Conservation (phyloP, 2,329 filamentous ascomycete genomes). For the Monosporascus sp. region DNA sequence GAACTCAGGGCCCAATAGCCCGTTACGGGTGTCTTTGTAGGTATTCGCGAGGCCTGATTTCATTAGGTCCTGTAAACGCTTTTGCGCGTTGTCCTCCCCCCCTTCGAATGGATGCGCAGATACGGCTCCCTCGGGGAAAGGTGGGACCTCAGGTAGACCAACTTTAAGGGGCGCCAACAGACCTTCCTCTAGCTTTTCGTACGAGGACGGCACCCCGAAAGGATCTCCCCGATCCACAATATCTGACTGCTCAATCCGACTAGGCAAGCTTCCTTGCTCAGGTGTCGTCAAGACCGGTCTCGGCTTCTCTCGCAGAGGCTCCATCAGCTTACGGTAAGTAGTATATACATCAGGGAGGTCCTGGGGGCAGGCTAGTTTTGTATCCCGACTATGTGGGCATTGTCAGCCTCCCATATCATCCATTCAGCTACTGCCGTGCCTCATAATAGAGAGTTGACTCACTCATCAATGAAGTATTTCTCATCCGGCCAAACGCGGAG, state of each 20-base stretch:
- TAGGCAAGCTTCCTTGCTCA: conserved; percentile 45
- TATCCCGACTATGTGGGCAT: conserved; percentile 52
- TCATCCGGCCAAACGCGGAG: conserved; percentile 68
- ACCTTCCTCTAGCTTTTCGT: conserved; percentile 46
- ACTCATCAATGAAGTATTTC: conserved; percentile 79
- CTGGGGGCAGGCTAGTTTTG: conserved; percentile 49
- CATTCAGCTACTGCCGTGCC: neutral
- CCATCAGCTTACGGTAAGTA: conserved; percentile 65
- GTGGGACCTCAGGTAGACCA: conserved; percentile 46
- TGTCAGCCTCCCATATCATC: conserved; percentile 5
- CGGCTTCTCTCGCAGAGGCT: conserved; percentile 63
- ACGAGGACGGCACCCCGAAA: conserved; percentile 55
- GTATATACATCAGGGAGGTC: conserved; percentile 73
- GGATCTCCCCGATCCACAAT: conserved; percentile 56
- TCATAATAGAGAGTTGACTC: conserved; percentile 29
- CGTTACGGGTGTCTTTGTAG: conserved; percentile 69
- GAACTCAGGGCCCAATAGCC: conserved; percentile 63
- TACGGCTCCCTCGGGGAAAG: conserved; percentile 44
- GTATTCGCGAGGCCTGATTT: conserved; percentile 52
- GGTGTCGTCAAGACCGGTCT: conserved; percentile 52
- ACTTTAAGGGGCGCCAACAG: conserved; percentile 54
- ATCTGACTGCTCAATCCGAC: conserved; percentile 41
- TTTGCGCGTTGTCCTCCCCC: conserved; percentile 56
- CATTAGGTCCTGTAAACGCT: conserved; percentile 57
- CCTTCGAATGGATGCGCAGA: conserved; percentile 64